phyloP scores from a whole-genome alignment of 768 basidiomycete genomes.

The Xerocomellus amylosporus region DNA sequence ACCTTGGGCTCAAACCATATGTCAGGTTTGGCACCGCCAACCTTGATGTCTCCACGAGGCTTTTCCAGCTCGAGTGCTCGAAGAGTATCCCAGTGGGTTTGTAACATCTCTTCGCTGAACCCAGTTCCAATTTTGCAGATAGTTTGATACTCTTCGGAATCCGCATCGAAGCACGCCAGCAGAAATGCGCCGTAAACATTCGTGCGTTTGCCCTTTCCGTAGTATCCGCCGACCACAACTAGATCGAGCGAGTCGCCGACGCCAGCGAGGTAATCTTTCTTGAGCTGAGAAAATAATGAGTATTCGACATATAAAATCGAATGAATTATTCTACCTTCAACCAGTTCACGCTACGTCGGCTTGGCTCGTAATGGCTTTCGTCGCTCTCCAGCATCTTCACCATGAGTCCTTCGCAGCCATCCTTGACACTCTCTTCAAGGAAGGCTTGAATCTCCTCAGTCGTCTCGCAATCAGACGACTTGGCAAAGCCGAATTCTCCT shows the following conservation, averaged over 20 bases:
- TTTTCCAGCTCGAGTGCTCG: slow-evolving; percentile 72
- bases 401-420: slow-evolving; percentile 99
- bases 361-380: slow-evolving; percentile 93
- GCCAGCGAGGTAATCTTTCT: slow-evolving; percentile 97
- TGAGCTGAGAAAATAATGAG: slow-evolving; percentile 57
- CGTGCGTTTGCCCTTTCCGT: slow-evolving; percentile 97
- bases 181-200: slow-evolving; percentile 98
- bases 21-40: slow-evolving; percentile 93
- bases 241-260: slow-evolving; percentile 97
- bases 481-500: slow-evolving; percentile 92
- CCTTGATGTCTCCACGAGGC: slow-evolving; percentile 77
- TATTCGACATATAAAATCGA: neutral
- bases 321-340: slow-evolving; percentile 65
- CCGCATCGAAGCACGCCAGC: slow-evolving; percentile 93
- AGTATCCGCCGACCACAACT: slow-evolving; percentile 96
- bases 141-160: slow-evolving; percentile 92
- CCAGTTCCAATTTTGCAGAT: slow-evolving; percentile 99
- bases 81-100: slow-evolving; percentile 75
- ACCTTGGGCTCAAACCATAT: slow-evolving; percentile 97
- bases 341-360: slow-evolving; percentile 95
- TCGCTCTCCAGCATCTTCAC: slow-evolving; percentile 96
- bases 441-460: slow-evolving; percentile 94
- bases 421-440: slow-evolving; percentile 95
- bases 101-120: slow-evolving; percentile 89
- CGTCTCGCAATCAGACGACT: slow-evolving; percentile 82